Evolutionary conservation across 768 basidiomycete species (phyloP), one percentile per base, ranked within the genome.

Genomic region (Hygrocybe punicea): DNA sequence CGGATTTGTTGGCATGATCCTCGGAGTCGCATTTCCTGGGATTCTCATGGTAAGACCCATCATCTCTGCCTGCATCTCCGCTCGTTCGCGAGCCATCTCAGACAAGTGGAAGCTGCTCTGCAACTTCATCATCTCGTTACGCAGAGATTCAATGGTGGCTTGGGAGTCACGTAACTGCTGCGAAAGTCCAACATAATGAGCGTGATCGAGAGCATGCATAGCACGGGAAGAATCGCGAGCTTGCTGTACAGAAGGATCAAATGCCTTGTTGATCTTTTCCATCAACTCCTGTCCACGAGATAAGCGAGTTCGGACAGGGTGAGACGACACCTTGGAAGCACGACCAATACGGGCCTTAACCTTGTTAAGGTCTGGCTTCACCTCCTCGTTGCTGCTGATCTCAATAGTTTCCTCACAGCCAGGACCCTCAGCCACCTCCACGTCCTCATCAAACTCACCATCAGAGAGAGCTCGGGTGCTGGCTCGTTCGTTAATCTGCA

Each of bases 401-500:
- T 17, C 13, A 11, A 23, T 9, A 29, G 39, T n/a, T n/a, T 40
- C 8, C 17, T 11, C 29, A 25, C 9, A 16, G n/a, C 35, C 33
- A n/a, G n/a, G n/a, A n/a, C n/a, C n/a, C n/a, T n/a, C n/a, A n/a
- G n/a, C 29, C 29, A 29, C 29, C 21, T 29, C 51, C 8, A 48
- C 37, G 9, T 57, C 54, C 4, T 49, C 56, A 25, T 60, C 60
- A 16, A 64, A 58, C 4, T 56, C 56, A 45, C 19, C 19, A 25
- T 67, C 60, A 16, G 60, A 40, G 23, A 68, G 57, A 10, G 65
- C 60, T 1, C 55, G 45, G 16, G 61, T 63, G 3, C 65, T 62
- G 13, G 59, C 62, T n/a, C 47, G 40, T 42, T 65, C 63, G 33
- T 65, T 64, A 34, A 70, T 66, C 5, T 57, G 46, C 1, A 54